phyloP scores from a whole-genome alignment of 805 yeast genomes.

The Kodamaea restingae region DNA sequence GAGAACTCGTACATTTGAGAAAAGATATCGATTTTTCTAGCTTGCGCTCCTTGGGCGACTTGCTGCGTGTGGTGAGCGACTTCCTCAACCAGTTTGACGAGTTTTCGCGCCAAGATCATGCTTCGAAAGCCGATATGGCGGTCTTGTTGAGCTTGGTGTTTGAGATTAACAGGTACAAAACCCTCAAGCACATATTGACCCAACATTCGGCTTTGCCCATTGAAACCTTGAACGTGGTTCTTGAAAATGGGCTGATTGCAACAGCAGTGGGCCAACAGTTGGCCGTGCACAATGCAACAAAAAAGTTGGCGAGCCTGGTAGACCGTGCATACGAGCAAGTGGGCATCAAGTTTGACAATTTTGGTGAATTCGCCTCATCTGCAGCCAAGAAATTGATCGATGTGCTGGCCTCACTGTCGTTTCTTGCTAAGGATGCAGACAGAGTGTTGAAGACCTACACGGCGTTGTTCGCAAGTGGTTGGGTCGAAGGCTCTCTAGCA shows the following conservation, averaged over 20 bases:
- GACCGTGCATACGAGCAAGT: background rate
- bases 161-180: conserved; percentile 23
- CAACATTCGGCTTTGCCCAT: conserved; percentile 10
- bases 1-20: conserved; percentile 20
- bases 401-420: background rate
- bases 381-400: background rate
- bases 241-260: conserved; percentile 8
- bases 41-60: conserved; percentile 13
- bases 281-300: conserved; percentile 1
- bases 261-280: conserved; percentile 1
- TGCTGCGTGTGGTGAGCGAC: conserved; percentile 12
- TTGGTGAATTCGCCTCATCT: background rate
- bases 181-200: conserved; percentile 18
- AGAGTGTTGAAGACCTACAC: conserved; percentile 2
- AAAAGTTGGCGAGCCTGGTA: background rate
- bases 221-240: conserved; percentile 10
- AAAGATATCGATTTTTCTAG: conserved; percentile 19
- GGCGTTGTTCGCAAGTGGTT: conserved; percentile 8
- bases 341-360: background rate
- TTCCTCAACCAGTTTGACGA: conserved; percentile 15
- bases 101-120: conserved; percentile 10
- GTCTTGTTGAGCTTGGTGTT: conserved; percentile 11
- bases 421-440: background rate
- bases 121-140: background rate
- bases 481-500: conserved; percentile 3